Conservation (phyloP, 73 alveolate species). For the Paramecium tetraurelia region DNA sequence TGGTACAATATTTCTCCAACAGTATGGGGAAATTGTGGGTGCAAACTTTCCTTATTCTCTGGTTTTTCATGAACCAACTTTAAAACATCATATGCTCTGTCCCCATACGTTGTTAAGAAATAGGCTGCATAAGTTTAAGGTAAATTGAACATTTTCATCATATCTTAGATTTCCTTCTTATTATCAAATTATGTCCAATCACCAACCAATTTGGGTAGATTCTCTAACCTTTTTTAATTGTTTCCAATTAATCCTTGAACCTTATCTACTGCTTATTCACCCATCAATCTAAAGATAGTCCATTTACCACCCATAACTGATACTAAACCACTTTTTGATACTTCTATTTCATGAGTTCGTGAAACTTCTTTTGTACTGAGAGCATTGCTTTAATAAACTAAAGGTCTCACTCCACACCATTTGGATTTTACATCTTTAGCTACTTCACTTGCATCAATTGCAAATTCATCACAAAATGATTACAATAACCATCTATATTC, state of each 20-base stretch:
- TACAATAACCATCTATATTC: conserved; percentile 56
- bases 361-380: conserved; percentile 63
- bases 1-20: conserved; percentile 54
- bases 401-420: conserved; percentile 90
- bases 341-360: conserved; percentile 86
- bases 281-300: conserved; percentile 93
- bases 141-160: background rate
- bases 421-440: conserved; percentile 59
- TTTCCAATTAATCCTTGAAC: conserved; percentile 48
- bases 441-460: conserved; percentile 13
- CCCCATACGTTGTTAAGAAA: conserved; percentile 52
- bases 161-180: background rate
- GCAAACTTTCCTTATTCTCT: conserved; percentile 12
- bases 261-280: conserved; percentile 77
- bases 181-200: conserved; percentile 41
- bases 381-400: conserved; percentile 65
- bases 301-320: conserved; percentile 95
- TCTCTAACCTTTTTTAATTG: background rate
- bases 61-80: conserved; percentile 8
- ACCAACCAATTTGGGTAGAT: conserved; percentile 18
- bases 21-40: conserved; percentile 45
- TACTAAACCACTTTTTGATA: conserved; percentile 71
- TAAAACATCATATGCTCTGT: conserved; percentile 56
- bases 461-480: conserved; percentile 40
- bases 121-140: conserved; percentile 38